Evolutionary conservation across 768 basidiomycete species (phyloP), one percentile per base, ranked within the genome.

Genomic region (Macrolepiota albuminosa): DNA sequence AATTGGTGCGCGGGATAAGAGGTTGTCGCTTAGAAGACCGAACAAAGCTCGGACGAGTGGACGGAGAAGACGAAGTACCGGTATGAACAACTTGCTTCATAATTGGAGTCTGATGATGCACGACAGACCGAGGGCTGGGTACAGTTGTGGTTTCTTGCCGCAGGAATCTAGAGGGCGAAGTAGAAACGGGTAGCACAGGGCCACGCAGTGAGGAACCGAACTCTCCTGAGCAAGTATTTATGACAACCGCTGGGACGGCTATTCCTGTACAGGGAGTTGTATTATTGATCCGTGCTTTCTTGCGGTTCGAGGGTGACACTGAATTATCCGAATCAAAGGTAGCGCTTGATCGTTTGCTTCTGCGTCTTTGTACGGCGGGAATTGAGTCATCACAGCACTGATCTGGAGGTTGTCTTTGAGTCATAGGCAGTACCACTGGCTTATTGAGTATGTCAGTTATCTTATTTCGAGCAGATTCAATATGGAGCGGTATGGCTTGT

Each of bases 401-500:
- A 54, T 48, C 34, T 18, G 56, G 33, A 42, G 61, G 37, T 40
- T 52, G 61, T 31, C 50, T 34, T 54, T 62, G 46, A 56, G 14
- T 31, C 42, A 57, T 43, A 39, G 57, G 50, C 14, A 61, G 55
- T 9, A 47, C 43, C 10, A 56, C 57, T 29, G 64, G 56, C 45
- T 68, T 70, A 34, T 58, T 57, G 31, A 76, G 54, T 13, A 69
- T 64, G 34, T 80, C 78, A 8, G 63, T 63, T 46, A 81, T 64
- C 24, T 54, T 64, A 34, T 65, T 73, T 49, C 74, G 73, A 50
- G 75, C 71, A 14, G 75, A 66, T 55, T 85, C 79, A 55, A 89
- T 76, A 64, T 87, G 84, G 1, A 81, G 68, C 1, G 86, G 83
- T 21, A 89, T 63, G 9, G 82, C 73, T 60, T 88, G 85, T 1